Conservation (phyloP, 345 rosid species). For the Rhodomyrtus tomentosa region DNA sequence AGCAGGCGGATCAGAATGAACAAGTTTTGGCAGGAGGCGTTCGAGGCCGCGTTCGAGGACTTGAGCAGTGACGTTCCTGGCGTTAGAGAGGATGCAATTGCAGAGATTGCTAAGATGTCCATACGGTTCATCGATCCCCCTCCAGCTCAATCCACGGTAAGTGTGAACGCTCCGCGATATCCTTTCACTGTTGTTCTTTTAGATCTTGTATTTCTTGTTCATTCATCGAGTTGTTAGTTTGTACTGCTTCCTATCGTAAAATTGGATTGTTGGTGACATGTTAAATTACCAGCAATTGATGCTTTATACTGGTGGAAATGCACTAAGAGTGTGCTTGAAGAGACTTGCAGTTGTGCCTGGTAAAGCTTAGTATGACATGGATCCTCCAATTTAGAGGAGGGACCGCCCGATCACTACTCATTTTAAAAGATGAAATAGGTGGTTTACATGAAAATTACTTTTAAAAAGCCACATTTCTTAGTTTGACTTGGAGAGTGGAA, state of each 20-base stretch:
- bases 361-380: background rate
- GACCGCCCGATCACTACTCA: background rate
- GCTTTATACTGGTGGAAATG: background rate
- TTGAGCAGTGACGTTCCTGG: constrained; percentile 11
- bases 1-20: constrained; percentile 6
- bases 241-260: background rate
- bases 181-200: background rate
- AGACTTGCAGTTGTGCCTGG: background rate
- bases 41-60: constrained; percentile 15
- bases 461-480: background rate
- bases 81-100: constrained; percentile 9
- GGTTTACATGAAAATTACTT: background rate
- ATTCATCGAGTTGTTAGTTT: background rate
- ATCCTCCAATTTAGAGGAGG: background rate
- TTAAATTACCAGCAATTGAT: background rate
- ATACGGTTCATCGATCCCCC: constrained; percentile 8
- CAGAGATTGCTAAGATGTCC: constrained; percentile 15
- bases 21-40: constrained; percentile 13
- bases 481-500: background rate
- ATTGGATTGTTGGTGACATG: background rate
- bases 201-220: background rate
- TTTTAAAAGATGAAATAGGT: background rate
- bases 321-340: background rate
- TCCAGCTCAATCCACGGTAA: constrained; percentile 3
- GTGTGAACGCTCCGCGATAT: background rate